A percentile compares a stretch with the other conserved stretches of the same genome.
phyloP scores from a whole-genome alignment of 2,329 filamentous ascomycete species.

The Corynespora cassiicola region DNA sequence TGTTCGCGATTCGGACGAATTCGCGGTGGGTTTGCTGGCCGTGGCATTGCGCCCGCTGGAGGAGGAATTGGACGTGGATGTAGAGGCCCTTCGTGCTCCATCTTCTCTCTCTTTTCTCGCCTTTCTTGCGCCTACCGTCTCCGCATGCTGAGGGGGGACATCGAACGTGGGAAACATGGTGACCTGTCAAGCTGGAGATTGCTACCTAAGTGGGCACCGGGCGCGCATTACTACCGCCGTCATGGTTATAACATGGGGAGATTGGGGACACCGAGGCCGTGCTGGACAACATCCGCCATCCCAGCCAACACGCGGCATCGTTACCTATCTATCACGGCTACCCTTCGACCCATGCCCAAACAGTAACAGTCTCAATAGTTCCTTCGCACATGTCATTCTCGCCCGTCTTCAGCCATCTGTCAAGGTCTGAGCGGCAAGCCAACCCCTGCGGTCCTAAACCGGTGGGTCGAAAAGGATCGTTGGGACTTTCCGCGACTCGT shows the following conservation, averaged over 20 bases:
- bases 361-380: conserved; percentile 9
- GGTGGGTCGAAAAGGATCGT: neutral
- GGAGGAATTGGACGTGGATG: conserved; percentile 29
- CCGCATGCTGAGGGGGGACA: conserved; percentile 30
- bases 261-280: no score
- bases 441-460: conserved; percentile 1
- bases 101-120: conserved; percentile 27
- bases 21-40: conserved; percentile 3
- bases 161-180: conserved; percentile 36
- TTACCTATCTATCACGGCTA: conserved; percentile 11
- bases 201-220: no score
- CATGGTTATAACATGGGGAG: conserved; percentile 7
- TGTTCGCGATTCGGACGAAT: conserved; percentile 12
- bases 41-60: conserved; percentile 21
- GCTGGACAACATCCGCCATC: no score
- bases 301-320: conserved; percentile 4
- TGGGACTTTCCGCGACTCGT: conserved; percentile 1
- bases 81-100: conserved; percentile 22
- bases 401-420: no score
- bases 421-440: neutral
- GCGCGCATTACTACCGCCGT: no score
- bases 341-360: conserved; percentile 8
- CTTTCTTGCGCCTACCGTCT: conserved; percentile 33
- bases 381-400: no score
- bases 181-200: no score